Evolutionary conservation across 192 early-diverging fungal species (phyloP).

Genomic region (Coemansia sp.): DNA sequence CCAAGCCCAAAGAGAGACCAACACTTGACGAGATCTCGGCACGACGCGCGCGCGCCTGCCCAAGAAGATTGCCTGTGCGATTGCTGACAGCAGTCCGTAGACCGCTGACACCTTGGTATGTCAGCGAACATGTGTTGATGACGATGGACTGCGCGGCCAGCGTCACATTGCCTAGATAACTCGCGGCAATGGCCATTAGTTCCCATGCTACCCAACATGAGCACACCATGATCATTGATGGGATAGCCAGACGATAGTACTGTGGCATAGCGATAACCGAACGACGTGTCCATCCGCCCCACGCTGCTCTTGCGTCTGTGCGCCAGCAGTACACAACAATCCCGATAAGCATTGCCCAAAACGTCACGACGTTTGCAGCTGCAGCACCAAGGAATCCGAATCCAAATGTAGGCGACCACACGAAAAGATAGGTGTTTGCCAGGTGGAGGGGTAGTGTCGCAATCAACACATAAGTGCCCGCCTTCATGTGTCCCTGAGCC

Average conservation of each 20-base stretch:
- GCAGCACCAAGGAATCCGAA: conserved; percentile 87
- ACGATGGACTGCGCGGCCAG: conserved; percentile 62
- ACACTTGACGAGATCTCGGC: conserved; percentile 37
- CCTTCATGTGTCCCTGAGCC: conserved; percentile 89
- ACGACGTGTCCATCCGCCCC: conserved; percentile 68
- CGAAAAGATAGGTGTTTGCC: conserved; percentile 74
- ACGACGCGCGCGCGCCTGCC: conserved; percentile 43
- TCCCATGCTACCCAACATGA: conserved; percentile 64
- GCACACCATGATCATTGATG: conserved; percentile 76
- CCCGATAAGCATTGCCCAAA: conserved; percentile 69
- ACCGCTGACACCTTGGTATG: conserved; percentile 59
- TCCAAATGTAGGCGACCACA: conserved; percentile 65
- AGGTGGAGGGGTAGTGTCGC: conserved; percentile 73
- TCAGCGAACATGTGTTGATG: conserved; percentile 56
- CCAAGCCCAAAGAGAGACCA: conserved; percentile 24
- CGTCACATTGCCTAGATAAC: conserved; percentile 59
- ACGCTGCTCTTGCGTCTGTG: conserved; percentile 59
- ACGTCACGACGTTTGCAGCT: conserved; percentile 72
- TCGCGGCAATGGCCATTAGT: conserved; percentile 49
- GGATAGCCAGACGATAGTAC: conserved; percentile 65
- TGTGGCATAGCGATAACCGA: conserved; percentile 46
- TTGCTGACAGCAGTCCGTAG: conserved; percentile 57
- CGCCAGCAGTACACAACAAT: conserved; percentile 63
- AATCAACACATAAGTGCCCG: conserved; percentile 70
- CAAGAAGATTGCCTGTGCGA: conserved; percentile 58